These are phyloP conservation scores for Trichoderma gamsii DNA, from an alignment of 495 filamentous ascomycete genomes.

Conservation along the genomic window DNA sequence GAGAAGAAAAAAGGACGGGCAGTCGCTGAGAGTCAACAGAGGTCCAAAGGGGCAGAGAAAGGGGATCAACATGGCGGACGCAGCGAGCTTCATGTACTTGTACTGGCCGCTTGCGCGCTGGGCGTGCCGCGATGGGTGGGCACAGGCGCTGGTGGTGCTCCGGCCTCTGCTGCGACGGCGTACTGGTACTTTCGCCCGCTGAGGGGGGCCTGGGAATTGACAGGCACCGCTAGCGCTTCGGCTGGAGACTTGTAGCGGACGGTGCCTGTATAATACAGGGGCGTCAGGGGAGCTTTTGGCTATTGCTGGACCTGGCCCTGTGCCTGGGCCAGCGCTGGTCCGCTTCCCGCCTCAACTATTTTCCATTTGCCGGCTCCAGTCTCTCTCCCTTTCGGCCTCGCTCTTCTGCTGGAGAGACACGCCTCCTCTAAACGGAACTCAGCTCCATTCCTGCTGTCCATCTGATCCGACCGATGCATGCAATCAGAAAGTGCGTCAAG, in stretches of 20 bases:
- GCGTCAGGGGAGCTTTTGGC: background rate
- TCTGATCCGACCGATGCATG: background rate
- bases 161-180: background rate
- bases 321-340: background rate
- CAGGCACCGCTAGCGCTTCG: background rate
- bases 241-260: background rate
- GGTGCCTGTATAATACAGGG: background rate
- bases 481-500: background rate
- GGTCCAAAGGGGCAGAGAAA: background rate
- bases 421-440: conserved; percentile 6
- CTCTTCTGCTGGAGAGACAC: background rate
- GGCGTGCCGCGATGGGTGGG: too few relatives aligned
- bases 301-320: background rate
- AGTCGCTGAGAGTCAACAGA: background rate
- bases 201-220: background rate
- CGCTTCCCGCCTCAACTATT: background rate
- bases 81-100: conserved; percentile 8
- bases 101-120: background rate
- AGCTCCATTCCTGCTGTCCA: background rate
- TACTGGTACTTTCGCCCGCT: background rate
- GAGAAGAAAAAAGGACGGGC: background rate
- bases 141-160: background rate
- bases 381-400: background rate
- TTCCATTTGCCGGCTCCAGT: background rate
- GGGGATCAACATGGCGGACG: conserved; percentile 6